Conservation (phyloP, 2,329 filamentous ascomycete species). For the Colletotrichum zoysiae region DNA sequence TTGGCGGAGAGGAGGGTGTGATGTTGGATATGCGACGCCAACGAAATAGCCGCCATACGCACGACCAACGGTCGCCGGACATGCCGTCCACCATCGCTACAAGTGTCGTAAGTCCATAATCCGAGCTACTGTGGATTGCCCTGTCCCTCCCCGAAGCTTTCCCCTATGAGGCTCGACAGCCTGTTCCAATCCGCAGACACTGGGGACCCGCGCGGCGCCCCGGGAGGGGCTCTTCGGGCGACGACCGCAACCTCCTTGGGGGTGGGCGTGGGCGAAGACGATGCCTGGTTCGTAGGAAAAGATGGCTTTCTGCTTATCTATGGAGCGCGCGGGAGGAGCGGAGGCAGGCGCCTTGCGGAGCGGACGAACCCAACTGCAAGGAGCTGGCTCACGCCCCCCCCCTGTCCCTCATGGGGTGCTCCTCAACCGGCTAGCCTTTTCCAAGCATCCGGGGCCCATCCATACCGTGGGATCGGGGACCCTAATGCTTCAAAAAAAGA, state of each 20-base stretch:
- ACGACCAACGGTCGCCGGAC: conserved; percentile 16
- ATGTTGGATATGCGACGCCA: conserved; percentile 8
- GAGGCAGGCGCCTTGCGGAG: conserved; percentile 16
- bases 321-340: conserved; percentile 26
- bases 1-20: conserved; percentile 1
- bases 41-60: neutral
- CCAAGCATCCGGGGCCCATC: conserved; percentile 27
- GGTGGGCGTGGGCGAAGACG: neutral
- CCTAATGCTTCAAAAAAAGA: conserved; percentile 21
- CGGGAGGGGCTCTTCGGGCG: conserved; percentile 18
- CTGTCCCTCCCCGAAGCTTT: conserved; percentile 4
- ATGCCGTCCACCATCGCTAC: conserved; percentile 20
- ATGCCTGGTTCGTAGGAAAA: conserved; percentile 31
- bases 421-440: conserved; percentile 32
- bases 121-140: conserved; percentile 12
- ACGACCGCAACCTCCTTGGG: conserved; percentile 5
- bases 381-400: conserved; percentile 12
- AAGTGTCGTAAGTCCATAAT: neutral
- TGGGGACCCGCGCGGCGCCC: conserved; percentile 13
- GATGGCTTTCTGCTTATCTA: conserved; percentile 33
- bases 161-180: conserved; percentile 15
- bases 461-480: conserved; percentile 33
- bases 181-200: conserved; percentile 24
- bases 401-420: conserved; percentile 28
- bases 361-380: conserved; percentile 35